A percentile compares a stretch with the other conserved stretches of the same genome.
Conservation (phyloP, 768 basidiomycete species). For the Coprinopsis sp. region DNA sequence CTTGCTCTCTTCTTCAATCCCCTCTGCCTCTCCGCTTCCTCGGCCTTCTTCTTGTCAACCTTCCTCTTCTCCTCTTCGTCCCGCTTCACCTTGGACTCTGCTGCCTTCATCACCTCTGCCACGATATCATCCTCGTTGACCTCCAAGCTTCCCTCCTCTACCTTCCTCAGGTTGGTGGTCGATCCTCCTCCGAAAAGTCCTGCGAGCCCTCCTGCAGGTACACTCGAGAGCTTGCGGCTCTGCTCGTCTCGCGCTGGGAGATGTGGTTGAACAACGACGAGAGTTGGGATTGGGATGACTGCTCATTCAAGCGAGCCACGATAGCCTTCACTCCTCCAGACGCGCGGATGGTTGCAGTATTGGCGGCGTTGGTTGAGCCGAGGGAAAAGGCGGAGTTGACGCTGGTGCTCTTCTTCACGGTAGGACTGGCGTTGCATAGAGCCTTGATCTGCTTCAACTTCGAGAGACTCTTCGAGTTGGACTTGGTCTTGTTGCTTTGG, state of each 20-base stretch:
- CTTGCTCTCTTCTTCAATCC: background rate
- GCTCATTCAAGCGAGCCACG: background rate
- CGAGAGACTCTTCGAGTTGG: background rate
- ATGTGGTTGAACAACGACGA: background rate
- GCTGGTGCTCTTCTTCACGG: constrained; percentile 23
- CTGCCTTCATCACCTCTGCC: too few species aligned
- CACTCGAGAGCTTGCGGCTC: too few species aligned
- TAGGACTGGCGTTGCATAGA: constrained; percentile 25
- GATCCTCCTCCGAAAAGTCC: too few species aligned
- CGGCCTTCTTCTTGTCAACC: background rate
- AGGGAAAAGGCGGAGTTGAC: background rate
- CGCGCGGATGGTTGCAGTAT: background rate
- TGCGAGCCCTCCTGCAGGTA: too few species aligned
- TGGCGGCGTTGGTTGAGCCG: too few species aligned
- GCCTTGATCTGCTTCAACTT: constrained; percentile 7
- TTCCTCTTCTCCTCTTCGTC: background rate
- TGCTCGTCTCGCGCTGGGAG: too few species aligned
- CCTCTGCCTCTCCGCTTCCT: background rate
- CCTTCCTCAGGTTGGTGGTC: too few species aligned
- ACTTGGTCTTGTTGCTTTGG: background rate
- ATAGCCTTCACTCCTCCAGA: constrained; percentile 1
- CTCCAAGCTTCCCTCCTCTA: too few species aligned
- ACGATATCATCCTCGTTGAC: too few species aligned
- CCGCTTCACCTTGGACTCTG: too few species aligned
- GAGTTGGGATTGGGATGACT: background rate